A percentile compares a stretch with the other conserved stretches of the same genome.
These are phyloP conservation scores for Claviceps africana DNA, from an alignment of 2,329 filamentous ascomycete genomes.

Conservation along the genomic window DNA sequence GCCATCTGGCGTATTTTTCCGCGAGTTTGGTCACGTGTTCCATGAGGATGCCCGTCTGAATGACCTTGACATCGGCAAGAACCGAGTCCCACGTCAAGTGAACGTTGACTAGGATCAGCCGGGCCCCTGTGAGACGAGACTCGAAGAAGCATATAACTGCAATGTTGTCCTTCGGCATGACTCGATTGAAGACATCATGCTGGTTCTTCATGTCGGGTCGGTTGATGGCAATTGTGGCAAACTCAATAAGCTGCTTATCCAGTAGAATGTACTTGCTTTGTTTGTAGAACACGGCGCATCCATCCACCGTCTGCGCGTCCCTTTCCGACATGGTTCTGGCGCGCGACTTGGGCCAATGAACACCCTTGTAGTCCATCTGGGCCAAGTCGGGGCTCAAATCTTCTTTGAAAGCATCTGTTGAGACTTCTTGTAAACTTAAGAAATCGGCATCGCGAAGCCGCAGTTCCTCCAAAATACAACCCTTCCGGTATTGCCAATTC, in stretches of 20 bases:
- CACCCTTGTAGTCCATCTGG: conserved; percentile 79
- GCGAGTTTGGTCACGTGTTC: conserved; percentile 78
- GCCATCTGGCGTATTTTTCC: conserved; percentile 69
- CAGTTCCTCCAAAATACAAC: conserved; percentile 73
- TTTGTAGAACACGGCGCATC: conserved; percentile 95
- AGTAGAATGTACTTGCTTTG: conserved; percentile 84
- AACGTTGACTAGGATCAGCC: conserved; percentile 83
- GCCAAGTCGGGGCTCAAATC: conserved; percentile 81
- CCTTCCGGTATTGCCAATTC: conserved; percentile 73
- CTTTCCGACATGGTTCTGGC: conserved; percentile 85
- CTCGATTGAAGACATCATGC: conserved; percentile 93
- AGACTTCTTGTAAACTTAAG: conserved; percentile 85
- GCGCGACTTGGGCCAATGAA: conserved; percentile 82
- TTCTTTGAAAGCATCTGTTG: conserved; percentile 80
- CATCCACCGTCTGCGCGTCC: conserved; percentile 81
- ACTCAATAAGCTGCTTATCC: conserved; percentile 89
- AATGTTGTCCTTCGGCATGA: conserved; percentile 98
- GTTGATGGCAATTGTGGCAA: conserved; percentile 82
- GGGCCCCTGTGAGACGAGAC: conserved; percentile 76
- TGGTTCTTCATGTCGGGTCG: conserved; percentile 94
- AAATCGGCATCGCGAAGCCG: conserved; percentile 71
- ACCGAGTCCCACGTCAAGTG: conserved; percentile 92
- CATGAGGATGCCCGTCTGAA: conserved; percentile 92
- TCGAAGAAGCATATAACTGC: conserved; percentile 86
- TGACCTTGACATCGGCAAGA: conserved; percentile 85